Conservation (phyloP, 768 basidiomycete species). For the Boletus coccyginus region DNA sequence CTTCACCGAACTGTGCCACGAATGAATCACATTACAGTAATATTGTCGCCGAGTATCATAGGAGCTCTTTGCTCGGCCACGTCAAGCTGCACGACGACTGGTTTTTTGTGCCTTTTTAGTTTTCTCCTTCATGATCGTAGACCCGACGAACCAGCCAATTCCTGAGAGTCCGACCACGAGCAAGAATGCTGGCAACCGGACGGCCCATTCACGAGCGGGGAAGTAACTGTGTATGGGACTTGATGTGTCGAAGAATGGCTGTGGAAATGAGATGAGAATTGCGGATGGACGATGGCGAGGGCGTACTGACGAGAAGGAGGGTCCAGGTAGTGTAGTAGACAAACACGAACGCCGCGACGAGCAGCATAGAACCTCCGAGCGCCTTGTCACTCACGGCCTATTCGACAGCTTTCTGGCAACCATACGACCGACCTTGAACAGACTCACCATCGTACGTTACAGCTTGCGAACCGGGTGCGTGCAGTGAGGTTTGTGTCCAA, state of each 20-base stretch:
- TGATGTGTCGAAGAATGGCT: conserved; percentile 80
- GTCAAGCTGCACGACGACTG: conserved; percentile 58
- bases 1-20: background rate
- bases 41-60: background rate
- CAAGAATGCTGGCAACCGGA: conserved; percentile 80
- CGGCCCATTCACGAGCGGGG: conserved; percentile 89
- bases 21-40: background rate
- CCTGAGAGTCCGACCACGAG: conserved; percentile 78
- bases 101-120: conserved; percentile 62
- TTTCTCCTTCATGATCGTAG: conserved; percentile 73
- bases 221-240: conserved; percentile 78
- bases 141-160: conserved; percentile 78
- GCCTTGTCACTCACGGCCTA: conserved; percentile 81
- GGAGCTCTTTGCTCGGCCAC: background rate
- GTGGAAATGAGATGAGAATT: conserved; percentile 8
- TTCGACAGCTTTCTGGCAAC: conserved; percentile 4
- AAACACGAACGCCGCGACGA: conserved; percentile 73
- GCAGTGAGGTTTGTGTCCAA: conserved; percentile 17
- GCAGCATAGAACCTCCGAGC: conserved; percentile 76
- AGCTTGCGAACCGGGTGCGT: background rate
- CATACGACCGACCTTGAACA: background rate
- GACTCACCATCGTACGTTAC: conserved; percentile 25
- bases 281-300: background rate
- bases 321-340: conserved; percentile 93
- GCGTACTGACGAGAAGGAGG: conserved; percentile 66